Evolutionary conservation across 176 grass and related monocot species (phyloP), one percentile per base, ranked within the genome.

Genomic region (Guadua angustifolia): DNA sequence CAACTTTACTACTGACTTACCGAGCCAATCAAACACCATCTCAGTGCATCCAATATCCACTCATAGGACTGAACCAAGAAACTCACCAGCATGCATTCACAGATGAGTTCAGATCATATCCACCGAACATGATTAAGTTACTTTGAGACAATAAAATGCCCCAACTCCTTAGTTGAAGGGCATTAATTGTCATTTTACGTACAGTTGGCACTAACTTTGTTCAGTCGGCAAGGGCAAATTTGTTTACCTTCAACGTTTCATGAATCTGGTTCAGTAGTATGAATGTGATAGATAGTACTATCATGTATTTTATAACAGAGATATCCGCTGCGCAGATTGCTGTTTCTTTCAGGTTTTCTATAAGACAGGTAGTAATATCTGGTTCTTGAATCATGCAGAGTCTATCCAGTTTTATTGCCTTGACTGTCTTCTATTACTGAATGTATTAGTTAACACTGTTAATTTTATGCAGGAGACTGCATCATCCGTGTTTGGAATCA

Each of bases 401-500:
- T 13, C 24, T 74, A 67, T n/a, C 13, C 17, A 68, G 16, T 21
- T 66, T 15, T 66, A 57, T 29, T 78, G 5, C 3, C 12, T 49
- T 29, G 25, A 66, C 2, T 51, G 38, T 80, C 45, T 9, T 65
- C 12, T 56, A n/a, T 71, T 67, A 50, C 24, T 86, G 35, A 81
- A 57, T 50, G 47, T 35, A 35, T 6, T 80, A 63, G 8, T n/a
- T 55, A 63, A 3, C n/a, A 59, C 21, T 74, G 40, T 46, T 66
- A 51, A 60, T 46, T 87, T 57, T 88, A 55, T 88, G 11, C 83
- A 99, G 96, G 93, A 67, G 80, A 92, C 11, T 99, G 96, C 82
- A 99, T 99, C 78, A 73, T 95, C 83, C 77, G 77, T 52, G 93
- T 94, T 82, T 99, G 96, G 96, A 84, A 92, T 57, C 89, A 93